phyloP scores from a whole-genome alignment of 495 filamentous ascomycete species.

The Penicillium atrosanguineum region DNA sequence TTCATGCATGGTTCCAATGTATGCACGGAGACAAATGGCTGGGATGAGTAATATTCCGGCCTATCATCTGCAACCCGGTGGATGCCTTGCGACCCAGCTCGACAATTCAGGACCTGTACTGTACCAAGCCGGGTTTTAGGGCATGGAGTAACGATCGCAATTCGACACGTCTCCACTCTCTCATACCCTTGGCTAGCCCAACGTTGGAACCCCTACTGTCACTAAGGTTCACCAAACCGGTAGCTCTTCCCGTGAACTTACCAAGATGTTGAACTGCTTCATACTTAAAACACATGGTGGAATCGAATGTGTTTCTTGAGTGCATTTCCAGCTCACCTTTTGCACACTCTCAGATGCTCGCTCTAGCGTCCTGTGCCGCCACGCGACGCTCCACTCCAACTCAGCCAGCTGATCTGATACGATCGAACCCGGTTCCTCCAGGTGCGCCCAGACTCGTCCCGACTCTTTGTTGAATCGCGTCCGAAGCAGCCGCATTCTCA shows the following conservation, averaged over 20 bases:
- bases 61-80: neutral
- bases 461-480: neutral
- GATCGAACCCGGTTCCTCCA: neutral
- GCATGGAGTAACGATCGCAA: constrained; percentile 3
- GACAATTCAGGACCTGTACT: neutral
- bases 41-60: neutral
- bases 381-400: neutral
- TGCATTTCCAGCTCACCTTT: neutral
- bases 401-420: neutral
- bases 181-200: no score
- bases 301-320: no score
- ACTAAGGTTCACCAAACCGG: neutral
- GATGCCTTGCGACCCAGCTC: neutral
- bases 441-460: constrained; percentile 1
- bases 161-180: neutral
- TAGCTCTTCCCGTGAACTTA: neutral
- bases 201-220: neutral
- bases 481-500: neutral
- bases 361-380: neutral
- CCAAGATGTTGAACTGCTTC: neutral
- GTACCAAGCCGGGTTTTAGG: neutral
- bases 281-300: neutral
- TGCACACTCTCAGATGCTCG: neutral
- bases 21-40: neutral
- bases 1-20: neutral